Evolutionary conservation across 129 eudicot genomes (phyloP).

Genomic region (Chrysanthemum makinoi): DNA sequence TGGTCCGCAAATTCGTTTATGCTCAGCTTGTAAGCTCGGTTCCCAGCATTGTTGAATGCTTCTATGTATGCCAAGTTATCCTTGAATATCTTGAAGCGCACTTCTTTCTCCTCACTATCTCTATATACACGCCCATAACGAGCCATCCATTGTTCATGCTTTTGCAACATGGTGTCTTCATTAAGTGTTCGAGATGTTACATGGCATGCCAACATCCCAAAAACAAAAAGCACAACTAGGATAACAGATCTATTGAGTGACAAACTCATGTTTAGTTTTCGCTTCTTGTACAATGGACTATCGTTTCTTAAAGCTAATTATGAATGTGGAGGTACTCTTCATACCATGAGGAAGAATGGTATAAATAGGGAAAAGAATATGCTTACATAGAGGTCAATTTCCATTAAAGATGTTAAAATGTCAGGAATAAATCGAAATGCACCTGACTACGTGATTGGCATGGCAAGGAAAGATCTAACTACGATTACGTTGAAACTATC

Average conservation of each 20-base stretch:
- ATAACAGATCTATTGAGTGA: conserved; percentile 2
- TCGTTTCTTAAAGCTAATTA: neutral
- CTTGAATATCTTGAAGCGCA: conserved; percentile 32
- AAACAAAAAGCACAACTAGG: conserved; percentile 1
- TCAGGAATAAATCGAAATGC: no score
- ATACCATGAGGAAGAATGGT: no score
- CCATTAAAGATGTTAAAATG: no score
- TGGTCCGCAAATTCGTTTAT: conserved; percentile 46
- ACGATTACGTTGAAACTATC: no score
- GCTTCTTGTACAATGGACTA: neutral
- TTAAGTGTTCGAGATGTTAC: conserved; percentile 29
- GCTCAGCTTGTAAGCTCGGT: conserved; percentile 28
- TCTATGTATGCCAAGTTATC: conserved; percentile 33
- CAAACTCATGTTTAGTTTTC: conserved; percentile 10
- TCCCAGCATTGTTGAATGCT: conserved; percentile 31
- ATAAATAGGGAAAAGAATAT: no score
- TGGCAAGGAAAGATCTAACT: no score
- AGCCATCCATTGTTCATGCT: conserved; percentile 47
- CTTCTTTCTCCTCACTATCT: conserved; percentile 30
- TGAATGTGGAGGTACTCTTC: no score
- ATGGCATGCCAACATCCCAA: conserved; percentile 29
- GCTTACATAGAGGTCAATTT: no score
- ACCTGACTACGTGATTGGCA: no score
- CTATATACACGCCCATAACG: conserved; percentile 39
- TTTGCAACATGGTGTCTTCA: conserved; percentile 29